A percentile compares a stretch with the other conserved stretches of the same genome.
These are phyloP conservation scores for Candida methanosorbosa DNA, from an alignment of 805 yeast species.

Conservation along the genomic window DNA sequence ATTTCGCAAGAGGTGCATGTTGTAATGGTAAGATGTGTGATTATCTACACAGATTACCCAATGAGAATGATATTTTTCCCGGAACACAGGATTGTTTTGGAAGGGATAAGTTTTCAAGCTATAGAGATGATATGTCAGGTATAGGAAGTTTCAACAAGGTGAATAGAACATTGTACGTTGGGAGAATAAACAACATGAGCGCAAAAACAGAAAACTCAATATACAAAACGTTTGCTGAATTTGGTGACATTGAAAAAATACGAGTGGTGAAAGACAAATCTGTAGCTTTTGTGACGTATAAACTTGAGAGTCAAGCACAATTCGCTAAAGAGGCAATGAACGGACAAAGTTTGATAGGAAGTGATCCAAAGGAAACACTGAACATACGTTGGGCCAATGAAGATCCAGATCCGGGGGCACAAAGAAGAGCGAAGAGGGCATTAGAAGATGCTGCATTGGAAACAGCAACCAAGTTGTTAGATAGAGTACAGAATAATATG, in stretches of 20 bases:
- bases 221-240: conserved; percentile 53
- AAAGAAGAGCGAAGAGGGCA: conserved; percentile 36
- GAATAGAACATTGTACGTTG: conserved; percentile 75
- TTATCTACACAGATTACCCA: conserved; percentile 73
- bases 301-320: conserved; percentile 69
- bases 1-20: conserved; percentile 87
- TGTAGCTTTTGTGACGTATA: conserved; percentile 73
- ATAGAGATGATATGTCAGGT: conserved; percentile 91
- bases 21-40: conserved; percentile 68
- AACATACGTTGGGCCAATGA: conserved; percentile 83
- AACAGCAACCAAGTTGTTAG: conserved; percentile 38
- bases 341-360: conserved; percentile 50
- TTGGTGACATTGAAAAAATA: conserved; percentile 68
- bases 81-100: conserved; percentile 87
- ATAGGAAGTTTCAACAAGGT: conserved; percentile 67
- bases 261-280: conserved; percentile 52
- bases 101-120: conserved; percentile 72
- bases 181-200: conserved; percentile 37
- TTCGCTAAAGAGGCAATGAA: conserved; percentile 95
- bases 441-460: conserved; percentile 45
- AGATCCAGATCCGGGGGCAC: conserved; percentile 72
- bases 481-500: conserved; percentile 19
- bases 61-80: conserved; percentile 43
- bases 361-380: conserved; percentile 53
- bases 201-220: conserved; percentile 28